Evolutionary conservation across 169 alveolate genomes (phyloP).

Genomic region (Plasmodium knowlesi): DNA sequence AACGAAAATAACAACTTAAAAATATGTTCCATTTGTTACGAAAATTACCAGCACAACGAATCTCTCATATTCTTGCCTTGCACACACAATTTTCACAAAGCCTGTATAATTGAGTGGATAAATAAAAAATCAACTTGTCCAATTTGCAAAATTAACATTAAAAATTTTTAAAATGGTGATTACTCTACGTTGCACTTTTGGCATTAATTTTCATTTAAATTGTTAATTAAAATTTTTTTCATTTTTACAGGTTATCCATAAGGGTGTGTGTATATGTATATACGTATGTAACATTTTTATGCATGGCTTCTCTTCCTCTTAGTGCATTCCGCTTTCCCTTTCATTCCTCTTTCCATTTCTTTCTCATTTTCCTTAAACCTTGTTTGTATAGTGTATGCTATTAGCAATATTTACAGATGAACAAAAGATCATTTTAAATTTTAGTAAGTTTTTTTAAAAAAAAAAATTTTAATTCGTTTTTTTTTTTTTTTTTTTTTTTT

Average conservation of each 20-base stretch:
- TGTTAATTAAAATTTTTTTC: background rate
- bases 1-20: constrained; percentile 36
- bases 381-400: background rate
- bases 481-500: background rate
- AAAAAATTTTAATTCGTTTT: background rate
- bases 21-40: constrained; percentile 60
- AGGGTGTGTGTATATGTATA: background rate
- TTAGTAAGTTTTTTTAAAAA: background rate
- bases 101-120: constrained; percentile 56
- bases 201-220: background rate
- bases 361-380: background rate
- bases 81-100: constrained; percentile 52
- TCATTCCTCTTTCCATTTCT: background rate
- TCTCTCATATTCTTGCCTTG: constrained; percentile 53
- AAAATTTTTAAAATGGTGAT: constrained; percentile 11
- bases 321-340: constrained; percentile 1
- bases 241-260: background rate
- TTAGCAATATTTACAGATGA: background rate
- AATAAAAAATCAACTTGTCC: constrained; percentile 48
- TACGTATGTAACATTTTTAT: background rate
- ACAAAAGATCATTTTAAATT: background rate
- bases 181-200: background rate
- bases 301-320: background rate
- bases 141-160: constrained; percentile 38
- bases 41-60: constrained; percentile 64